phyloP scores from a whole-genome alignment of 257 asterid genomes.

The Solanum infundibuliforme region DNA sequence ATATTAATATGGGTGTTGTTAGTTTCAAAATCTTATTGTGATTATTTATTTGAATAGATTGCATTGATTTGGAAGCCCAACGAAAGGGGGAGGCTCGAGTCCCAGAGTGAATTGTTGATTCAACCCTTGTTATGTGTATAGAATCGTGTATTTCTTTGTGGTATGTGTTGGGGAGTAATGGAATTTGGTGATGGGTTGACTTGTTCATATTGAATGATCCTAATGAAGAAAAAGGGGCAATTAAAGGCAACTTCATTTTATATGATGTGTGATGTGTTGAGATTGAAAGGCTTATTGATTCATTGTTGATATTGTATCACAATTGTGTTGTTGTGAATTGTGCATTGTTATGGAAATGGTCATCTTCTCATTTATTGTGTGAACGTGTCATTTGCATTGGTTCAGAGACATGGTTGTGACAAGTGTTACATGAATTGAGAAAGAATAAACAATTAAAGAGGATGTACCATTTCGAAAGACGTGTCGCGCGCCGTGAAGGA shows the following conservation, averaged over 20 bases:
- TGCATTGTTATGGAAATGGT: neutral
- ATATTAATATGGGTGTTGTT: neutral
- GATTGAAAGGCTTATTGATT: neutral
- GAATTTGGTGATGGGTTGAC: neutral
- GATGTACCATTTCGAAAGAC: neutral
- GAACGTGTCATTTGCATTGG: neutral
- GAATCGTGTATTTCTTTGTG: neutral
- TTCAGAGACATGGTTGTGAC: neutral
- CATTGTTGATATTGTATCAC: neutral
- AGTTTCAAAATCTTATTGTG: neutral
- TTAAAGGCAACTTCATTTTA: neutral
- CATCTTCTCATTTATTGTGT: neutral
- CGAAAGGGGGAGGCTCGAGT: neutral
- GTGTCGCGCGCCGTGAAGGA: neutral
- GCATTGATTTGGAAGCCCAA: neutral
- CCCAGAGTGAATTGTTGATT: neutral
- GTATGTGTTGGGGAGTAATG: neutral
- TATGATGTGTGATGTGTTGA: neutral
- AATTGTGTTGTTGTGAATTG: neutral
- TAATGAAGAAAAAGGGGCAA: neutral
- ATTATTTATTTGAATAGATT: neutral
- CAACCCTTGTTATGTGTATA: neutral
- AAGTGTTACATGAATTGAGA: neutral
- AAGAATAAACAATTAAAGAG: neutral
- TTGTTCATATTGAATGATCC: neutral